Percentiles rank a stretch among this genome's conserved stretches.
Evolutionary conservation across 1,284 basidiomycete genomes (phyloP).

Genomic region (Dichomitus squalens): DNA sequence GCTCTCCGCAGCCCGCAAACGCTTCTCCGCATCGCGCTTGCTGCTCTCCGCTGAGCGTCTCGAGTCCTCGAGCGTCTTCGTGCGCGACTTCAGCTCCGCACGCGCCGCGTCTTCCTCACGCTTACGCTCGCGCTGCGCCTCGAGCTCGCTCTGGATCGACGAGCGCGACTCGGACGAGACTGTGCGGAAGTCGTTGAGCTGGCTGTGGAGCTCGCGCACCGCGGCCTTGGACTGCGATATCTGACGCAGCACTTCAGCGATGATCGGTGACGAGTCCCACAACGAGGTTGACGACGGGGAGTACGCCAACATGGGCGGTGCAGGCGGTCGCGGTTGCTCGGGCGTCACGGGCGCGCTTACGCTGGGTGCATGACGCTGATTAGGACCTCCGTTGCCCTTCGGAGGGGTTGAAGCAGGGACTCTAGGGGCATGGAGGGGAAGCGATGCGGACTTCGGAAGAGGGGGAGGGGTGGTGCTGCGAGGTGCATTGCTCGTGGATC

Average conservation of each 20-base stretch:
- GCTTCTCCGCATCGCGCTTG: slow-evolving; percentile 87
- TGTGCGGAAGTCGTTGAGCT: slow-evolving; percentile 72
- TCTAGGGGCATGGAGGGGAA: slow-evolving; percentile 69
- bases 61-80: slow-evolving; percentile 85
- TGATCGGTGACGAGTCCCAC: slow-evolving; percentile 71
- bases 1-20: slow-evolving; percentile 70
- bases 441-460: slow-evolving; percentile 76
- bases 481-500: slow-evolving; percentile 34
- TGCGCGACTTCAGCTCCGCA: slow-evolving; percentile 77
- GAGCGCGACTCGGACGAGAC: slow-evolving; percentile 64
- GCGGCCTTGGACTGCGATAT: slow-evolving; percentile 70
- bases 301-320: slow-evolving; percentile 19
- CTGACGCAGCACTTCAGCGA: slow-evolving; percentile 78
- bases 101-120: slow-evolving; percentile 83
- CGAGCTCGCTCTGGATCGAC: slow-evolving; percentile 72
- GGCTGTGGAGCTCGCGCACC: slow-evolving; percentile 73
- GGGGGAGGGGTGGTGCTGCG: slow-evolving; percentile 77
- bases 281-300: slow-evolving; percentile 31
- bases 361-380: slow-evolving; percentile 21
- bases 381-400: slow-evolving; percentile 23
- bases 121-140: slow-evolving; percentile 74
- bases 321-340: slow-evolving; percentile 22
- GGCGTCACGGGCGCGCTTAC: slow-evolving; percentile 23
- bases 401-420: slow-evolving; percentile 35
- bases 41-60: slow-evolving; percentile 81